Base-by-base conservation (phyloP, 1,284 basidiomycete genomes). In the Veloboletus limbatus region DNA sequence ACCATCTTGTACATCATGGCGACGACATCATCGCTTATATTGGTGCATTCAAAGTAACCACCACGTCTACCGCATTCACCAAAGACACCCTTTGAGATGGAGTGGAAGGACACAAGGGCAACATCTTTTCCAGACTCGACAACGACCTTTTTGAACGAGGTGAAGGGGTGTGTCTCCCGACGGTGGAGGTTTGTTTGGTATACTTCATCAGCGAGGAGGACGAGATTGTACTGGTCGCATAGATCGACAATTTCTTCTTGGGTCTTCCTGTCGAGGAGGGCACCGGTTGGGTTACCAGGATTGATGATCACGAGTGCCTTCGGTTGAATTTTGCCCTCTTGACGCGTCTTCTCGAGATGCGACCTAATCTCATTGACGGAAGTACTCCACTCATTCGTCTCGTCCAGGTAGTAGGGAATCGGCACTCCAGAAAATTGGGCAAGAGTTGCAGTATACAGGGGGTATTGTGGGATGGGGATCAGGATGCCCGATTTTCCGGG, bases 391-490 rank as follows among this genome's bases (percentile, higher is more conserved):
- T 76, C 86, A 5, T 81, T 73, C 0, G 78, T 62, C 64, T 97
- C 93, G 53, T 94, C 82, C 28, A 99, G 85, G 67, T 90, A 83
- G 72, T 99, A 99, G 0, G 91, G 88, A 32, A 98, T 73, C 0
- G 92, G 74, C n/a, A 80, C 74, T 18, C 94, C 94, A 38, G 78
- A 75, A 68, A 82, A 84, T 59, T 94, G 85, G 0, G 95, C 89
- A 40, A 99, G 84, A 0, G 94, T 87, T 18, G 96, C 96, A 35
- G 94, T 97, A 71, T 98, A 97, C 14, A 99, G 78, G 1, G 96
- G 96, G 67, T 99, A 99, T 73, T 99, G 96, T 2, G 96, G 96
- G 54, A 99, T 98, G 20, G 96, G 96, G 62, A 99, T 98, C 51
- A 96, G 77, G 56, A 96, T 79, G 8, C 91, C 93, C 40, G 82